phyloP scores from a whole-genome alignment of 2,329 filamentous ascomycete genomes.

The Aspergillus proliferans region DNA sequence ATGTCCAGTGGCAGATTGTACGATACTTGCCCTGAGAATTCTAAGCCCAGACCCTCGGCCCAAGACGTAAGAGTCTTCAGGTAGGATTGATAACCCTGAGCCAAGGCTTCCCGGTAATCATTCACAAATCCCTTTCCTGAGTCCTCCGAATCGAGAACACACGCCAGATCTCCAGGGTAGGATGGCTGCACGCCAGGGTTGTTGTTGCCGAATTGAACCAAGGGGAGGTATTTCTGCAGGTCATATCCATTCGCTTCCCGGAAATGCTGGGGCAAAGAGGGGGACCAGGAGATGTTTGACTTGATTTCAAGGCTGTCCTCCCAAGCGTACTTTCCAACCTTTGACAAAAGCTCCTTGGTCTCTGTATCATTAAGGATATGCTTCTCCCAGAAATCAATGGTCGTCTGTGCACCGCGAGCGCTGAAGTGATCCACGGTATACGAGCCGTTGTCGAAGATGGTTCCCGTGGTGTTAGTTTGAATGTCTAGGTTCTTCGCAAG shows the following conservation, averaged over 20 bases:
- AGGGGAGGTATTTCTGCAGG: constrained; percentile 25
- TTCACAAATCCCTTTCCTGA: constrained; percentile 6
- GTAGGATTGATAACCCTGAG: constrained; percentile 18
- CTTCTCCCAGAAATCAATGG: constrained; percentile 36
- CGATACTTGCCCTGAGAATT: constrained; percentile 31
- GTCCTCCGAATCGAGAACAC: constrained; percentile 5
- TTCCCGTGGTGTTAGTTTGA: constrained; percentile 12
- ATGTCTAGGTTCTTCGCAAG: constrained; percentile 21
- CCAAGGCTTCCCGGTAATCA: constrained; percentile 5
- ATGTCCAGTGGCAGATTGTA: constrained; percentile 40
- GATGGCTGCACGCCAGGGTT: constrained; percentile 5
- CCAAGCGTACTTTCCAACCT: constrained; percentile 29
- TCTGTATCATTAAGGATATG: constrained; percentile 27
- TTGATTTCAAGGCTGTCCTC: constrained; percentile 22
- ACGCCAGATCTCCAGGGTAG: constrained; percentile 4
- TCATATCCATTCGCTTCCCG: constrained; percentile 24
- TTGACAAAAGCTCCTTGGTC: constrained; percentile 22
- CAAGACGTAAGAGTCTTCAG: constrained; percentile 24
- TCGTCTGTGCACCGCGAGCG: constrained; percentile 27
- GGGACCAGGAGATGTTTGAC: constrained; percentile 31
- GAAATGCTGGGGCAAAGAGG: constrained; percentile 22
- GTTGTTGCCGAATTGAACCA: constrained; percentile 13
- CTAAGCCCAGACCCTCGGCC: constrained; percentile 23
- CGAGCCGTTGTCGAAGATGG: constrained; percentile 31
- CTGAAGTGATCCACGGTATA: constrained; percentile 38